Base-by-base conservation (phyloP, 179 eudicot genomes). In the Silene noctiflora region DNA sequence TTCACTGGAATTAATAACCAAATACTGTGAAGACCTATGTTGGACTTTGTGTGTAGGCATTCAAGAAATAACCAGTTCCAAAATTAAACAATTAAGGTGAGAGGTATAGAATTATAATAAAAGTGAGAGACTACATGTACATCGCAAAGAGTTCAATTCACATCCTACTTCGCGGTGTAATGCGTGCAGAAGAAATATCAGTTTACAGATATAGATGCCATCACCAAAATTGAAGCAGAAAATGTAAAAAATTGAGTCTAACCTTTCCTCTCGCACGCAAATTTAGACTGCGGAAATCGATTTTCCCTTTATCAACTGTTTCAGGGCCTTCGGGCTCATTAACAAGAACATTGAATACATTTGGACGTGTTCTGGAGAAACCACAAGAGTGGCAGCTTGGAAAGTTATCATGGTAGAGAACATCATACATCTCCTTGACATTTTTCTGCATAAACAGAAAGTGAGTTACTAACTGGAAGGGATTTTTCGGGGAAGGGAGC, bases 371-470 rank as follows among this genome's bases (percentile, higher is more conserved):
- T 53, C 81, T 77, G 8, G 79, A n/a, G 11, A 78, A 76, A 62
- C 63, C 82, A 72, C 86, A 83, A 20, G 84, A 75, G 63, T 78
- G 11, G 74, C 79, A 78, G n/a, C 76, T 25, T 53, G 75, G 66
- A 24, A 56, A 44, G 53, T 33, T 58, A 63, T 75, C 83, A 51
- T 78, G 64, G 68, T 84, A 83, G 72, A 81, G 67, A 76, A 80
- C 77, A 70, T 85, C 83, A 44, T 81, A 85, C 84, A 83, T 79
- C 71, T 83, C 77, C 73, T 72, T 80, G 51, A 84, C 86, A 72
- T 62, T 63, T 81, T 71, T 77, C 88, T 85, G 88, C 74, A 73
- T 12, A 25, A 29, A 55, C 62, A 69, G 42, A 29, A 56, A 35
- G 8, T 51, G 20, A 44, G 12, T 53, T 51, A 71, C 29, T 24